Conservation (phyloP, 805 yeast species). For the Cyberlindnera misumaiensis region DNA sequence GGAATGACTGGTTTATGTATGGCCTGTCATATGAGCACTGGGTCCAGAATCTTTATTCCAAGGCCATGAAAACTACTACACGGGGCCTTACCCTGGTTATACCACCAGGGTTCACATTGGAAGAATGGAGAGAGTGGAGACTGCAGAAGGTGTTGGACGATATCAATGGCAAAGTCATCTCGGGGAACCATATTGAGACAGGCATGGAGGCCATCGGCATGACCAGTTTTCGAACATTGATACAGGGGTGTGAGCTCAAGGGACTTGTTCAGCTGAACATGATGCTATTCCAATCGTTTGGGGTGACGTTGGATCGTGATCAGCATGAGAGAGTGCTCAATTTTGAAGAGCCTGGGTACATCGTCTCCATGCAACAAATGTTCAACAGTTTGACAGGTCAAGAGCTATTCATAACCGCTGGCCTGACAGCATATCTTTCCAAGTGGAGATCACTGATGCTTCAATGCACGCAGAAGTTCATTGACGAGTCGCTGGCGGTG, state of each 20-base stretch:
- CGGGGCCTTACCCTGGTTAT: background rate
- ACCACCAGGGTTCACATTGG: conserved; percentile 1
- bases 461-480: conserved; percentile 1
- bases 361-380: background rate
- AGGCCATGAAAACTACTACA: background rate
- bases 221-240: background rate
- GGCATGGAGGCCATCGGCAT: background rate
- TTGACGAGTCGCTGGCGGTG: background rate
- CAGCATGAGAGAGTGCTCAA: background rate
- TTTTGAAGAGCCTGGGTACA: background rate
- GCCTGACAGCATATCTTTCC: background rate
- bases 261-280: background rate
- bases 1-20: conserved; percentile 6
- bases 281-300: background rate
- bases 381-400: background rate
- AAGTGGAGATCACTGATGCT: background rate
- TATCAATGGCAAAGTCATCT: background rate
- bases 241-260: background rate
- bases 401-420: background rate
- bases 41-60: background rate
- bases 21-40: conserved; percentile 2
- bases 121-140: background rate
- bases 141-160: background rate
- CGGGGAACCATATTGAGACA: background rate
- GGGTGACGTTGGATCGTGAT: background rate